Evolutionary conservation across 2,329 filamentous ascomycete species (phyloP).

Genomic region (Colletotrichum cordylinicola): DNA sequence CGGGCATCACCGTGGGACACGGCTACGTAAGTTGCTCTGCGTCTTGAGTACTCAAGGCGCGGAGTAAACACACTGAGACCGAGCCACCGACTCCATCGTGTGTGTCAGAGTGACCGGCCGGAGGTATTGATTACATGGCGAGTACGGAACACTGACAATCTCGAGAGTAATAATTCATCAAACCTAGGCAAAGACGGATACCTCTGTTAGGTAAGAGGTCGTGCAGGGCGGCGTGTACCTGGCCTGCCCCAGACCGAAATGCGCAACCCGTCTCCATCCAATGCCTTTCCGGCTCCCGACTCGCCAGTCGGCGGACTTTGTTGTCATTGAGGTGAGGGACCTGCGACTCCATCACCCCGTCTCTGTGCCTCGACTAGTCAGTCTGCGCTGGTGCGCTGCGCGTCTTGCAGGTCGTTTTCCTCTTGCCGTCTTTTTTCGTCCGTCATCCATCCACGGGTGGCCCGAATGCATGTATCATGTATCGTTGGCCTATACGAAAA

Average conservation of each 20-base stretch:
- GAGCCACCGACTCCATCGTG: not conserved
- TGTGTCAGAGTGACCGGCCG: not conserved
- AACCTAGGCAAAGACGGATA: not conserved
- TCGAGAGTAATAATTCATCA: not conserved
- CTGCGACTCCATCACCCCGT: constrained; percentile 5
- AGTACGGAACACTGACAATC: not conserved
- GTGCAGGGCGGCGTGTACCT: constrained; percentile 7
- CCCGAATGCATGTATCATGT: not conserved
- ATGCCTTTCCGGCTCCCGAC: constrained; percentile 9
- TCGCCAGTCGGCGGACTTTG: constrained; percentile 2
- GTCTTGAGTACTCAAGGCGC: not conserved
- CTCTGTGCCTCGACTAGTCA: constrained; percentile 3
- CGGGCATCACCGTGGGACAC: not conserved
- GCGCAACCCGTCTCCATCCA: constrained; percentile 2
- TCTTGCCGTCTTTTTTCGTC: not conserved
- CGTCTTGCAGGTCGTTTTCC: constrained; percentile 6
- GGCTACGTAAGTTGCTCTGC: not conserved
- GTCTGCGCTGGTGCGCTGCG: not conserved
- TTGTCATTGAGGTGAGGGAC: not conserved
- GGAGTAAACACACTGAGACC: not conserved
- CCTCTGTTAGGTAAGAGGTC: constrained; percentile 10
- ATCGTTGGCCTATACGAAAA: not conserved
- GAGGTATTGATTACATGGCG: not conserved
- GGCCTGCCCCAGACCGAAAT: constrained; percentile 13
- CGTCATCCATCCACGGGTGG: constrained; percentile 7